These are phyloP conservation scores for Leishmania martiniquensis DNA, from an alignment of 208 protist genomes.

Conservation along the genomic window DNA sequence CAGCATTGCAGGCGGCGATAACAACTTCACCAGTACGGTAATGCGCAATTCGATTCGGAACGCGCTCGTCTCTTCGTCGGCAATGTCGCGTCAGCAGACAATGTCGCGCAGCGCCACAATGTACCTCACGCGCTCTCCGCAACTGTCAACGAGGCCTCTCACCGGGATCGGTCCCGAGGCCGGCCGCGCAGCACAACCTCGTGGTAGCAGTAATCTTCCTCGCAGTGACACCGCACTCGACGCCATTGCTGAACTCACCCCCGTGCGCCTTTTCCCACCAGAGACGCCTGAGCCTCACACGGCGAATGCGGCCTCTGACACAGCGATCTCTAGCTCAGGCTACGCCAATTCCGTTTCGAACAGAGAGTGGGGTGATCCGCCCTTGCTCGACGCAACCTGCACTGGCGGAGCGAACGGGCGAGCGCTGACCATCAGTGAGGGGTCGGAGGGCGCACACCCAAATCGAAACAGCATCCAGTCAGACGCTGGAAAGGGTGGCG, in stretches of 20 bases:
- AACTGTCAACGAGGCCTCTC: neutral
- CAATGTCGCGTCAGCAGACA: constrained; percentile 3
- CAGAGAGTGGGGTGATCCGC: constrained; percentile 21
- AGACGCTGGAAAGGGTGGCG: neutral
- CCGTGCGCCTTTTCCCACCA: neutral
- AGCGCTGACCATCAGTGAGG: neutral
- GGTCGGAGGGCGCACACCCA: constrained; percentile 1
- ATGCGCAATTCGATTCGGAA: constrained; percentile 20
- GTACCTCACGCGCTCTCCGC: constrained; percentile 10
- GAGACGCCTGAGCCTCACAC: constrained; percentile 3
- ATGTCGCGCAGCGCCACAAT: constrained; percentile 5
- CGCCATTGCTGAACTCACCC: neutral
- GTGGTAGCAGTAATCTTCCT: neutral
- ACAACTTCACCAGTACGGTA: constrained; percentile 2
- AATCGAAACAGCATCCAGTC: neutral
- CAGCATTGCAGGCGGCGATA: neutral
- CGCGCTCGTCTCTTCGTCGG: constrained; percentile 13
- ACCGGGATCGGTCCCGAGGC: neutral
- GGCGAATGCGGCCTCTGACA: constrained; percentile 13
- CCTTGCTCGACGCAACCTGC: constrained; percentile 29
- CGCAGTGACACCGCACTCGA: neutral
- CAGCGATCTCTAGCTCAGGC: neutral
- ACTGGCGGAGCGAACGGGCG: constrained; percentile 8
- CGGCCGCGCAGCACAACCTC: constrained; percentile 5
- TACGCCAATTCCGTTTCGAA: neutral